phyloP scores from a whole-genome alignment of 495 filamentous ascomycete species.

The Penicillium mononematosum region DNA sequence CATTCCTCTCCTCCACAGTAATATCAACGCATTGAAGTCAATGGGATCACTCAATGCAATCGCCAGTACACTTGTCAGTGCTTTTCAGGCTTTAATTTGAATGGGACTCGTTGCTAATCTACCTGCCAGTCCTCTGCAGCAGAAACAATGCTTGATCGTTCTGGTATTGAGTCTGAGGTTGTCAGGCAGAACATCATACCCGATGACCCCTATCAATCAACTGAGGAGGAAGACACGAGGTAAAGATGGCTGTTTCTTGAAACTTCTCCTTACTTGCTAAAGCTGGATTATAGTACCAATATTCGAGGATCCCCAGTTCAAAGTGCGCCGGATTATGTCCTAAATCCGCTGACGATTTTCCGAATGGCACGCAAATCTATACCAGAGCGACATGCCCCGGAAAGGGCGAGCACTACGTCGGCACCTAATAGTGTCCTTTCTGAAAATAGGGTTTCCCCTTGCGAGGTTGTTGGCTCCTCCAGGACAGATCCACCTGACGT shows the following conservation, averaged over 20 bases:
- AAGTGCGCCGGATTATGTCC: constrained; percentile 35
- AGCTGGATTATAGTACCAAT: constrained; percentile 9
- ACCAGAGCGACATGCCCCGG: constrained; percentile 34
- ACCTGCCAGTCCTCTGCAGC: constrained; percentile 22
- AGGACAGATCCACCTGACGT: background rate
- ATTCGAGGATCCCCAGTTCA: constrained; percentile 27
- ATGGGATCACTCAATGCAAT: constrained; percentile 30
- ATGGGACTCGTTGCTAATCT: background rate
- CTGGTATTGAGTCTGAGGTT: constrained; percentile 31
- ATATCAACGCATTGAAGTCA: constrained; percentile 25
- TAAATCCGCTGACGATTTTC: constrained; percentile 34
- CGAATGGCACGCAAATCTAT: constrained; percentile 35
- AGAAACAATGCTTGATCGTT: constrained; percentile 31
- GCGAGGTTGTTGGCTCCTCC: background rate
- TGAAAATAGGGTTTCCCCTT: background rate
- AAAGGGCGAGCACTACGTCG: constrained; percentile 22
- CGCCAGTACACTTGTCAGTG: constrained; percentile 22
- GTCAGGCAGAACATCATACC: constrained; percentile 29
- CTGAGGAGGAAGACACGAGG: constrained; percentile 20
- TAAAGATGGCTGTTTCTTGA: background rate
- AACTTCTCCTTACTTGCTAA: background rate
- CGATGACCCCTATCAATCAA: constrained; percentile 31
- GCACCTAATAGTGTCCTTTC: constrained; percentile 20
- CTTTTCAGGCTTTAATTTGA: background rate
- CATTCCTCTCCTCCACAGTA: constrained; percentile 28